These are phyloP conservation scores for Didymella arachidicola DNA, from an alignment of 2,329 filamentous ascomycete genomes.

Conservation along the genomic window DNA sequence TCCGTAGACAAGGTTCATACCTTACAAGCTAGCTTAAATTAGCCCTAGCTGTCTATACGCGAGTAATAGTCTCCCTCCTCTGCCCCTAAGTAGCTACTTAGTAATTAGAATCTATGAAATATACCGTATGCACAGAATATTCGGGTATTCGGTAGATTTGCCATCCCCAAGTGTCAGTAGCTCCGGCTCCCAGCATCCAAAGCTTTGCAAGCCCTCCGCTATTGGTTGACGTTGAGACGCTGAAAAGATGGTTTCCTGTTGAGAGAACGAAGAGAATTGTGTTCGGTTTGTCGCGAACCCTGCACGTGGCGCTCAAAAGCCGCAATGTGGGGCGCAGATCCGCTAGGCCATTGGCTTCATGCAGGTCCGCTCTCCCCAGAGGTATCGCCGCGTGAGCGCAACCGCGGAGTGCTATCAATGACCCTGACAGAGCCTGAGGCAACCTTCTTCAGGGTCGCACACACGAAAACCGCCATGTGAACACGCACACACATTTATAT, in stretches of 20 bases:
- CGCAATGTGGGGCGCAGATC: slow-evolving; percentile 18
- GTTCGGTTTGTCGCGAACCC: not conserved
- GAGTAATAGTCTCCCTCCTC: no score
- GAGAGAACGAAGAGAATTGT: not conserved
- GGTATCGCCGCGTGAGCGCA: slow-evolving; percentile 26
- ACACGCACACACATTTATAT: not conserved
- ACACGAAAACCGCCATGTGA: slow-evolving; percentile 19
- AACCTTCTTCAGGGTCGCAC: slow-evolving; percentile 4
- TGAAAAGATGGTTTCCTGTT: not conserved
- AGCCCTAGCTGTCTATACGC: no score
- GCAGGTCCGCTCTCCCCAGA: slow-evolving; percentile 40
- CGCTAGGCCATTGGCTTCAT: slow-evolving; percentile 38
- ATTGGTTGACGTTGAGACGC: no score
- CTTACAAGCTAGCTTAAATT: no score
- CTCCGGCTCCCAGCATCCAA: no score
- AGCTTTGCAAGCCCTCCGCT: no score
- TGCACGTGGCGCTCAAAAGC: slow-evolving; percentile 5
- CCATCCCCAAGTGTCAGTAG: no score
- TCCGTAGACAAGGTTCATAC: no score
- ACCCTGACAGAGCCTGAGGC: slow-evolving; percentile 6
- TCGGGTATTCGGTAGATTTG: no score
- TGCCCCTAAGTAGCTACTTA: no score
- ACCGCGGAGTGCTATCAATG: slow-evolving; percentile 15
- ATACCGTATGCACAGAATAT: no score
- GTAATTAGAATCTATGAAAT: no score